Conservation (phyloP, 2,329 filamentous ascomycete species). For the Botrytis hyacinthi region DNA sequence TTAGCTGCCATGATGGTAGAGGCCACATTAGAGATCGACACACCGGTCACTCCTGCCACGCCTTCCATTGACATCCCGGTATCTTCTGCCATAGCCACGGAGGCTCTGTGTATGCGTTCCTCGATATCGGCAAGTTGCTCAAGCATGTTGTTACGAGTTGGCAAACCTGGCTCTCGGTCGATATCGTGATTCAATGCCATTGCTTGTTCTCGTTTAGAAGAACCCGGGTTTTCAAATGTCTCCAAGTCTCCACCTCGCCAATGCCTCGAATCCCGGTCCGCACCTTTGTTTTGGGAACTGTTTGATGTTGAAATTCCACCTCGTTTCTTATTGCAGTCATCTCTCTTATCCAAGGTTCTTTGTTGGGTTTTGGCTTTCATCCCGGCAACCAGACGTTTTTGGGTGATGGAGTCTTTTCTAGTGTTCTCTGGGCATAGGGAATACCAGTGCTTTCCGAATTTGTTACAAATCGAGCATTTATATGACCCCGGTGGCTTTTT, state of each 20-base stretch:
- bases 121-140: constrained; percentile 5
- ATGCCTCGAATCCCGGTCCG: background rate
- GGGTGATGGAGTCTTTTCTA: constrained; percentile 38
- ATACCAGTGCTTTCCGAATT: constrained; percentile 40
- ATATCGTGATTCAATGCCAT: background rate
- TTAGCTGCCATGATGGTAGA: constrained; percentile 8
- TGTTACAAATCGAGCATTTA: constrained; percentile 40
- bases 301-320: background rate
- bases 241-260: background rate
- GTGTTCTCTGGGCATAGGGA: constrained; percentile 42
- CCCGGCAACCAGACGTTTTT: constrained; percentile 33
- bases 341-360: background rate
- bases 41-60: constrained; percentile 6
- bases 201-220: background rate
- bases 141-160: background rate
- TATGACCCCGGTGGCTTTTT: constrained; percentile 37
- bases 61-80: background rate
- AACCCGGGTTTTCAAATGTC: background rate
- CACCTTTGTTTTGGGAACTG: background rate
- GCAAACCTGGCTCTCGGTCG: background rate
- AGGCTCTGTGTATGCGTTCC: constrained; percentile 4
- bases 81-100: background rate
- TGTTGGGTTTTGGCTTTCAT: constrained; percentile 14
- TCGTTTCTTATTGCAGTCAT: background rate
- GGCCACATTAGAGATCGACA: constrained; percentile 5